Conservation (phyloP, 305 asterid species). For the Nicotiana rustica region DNA sequence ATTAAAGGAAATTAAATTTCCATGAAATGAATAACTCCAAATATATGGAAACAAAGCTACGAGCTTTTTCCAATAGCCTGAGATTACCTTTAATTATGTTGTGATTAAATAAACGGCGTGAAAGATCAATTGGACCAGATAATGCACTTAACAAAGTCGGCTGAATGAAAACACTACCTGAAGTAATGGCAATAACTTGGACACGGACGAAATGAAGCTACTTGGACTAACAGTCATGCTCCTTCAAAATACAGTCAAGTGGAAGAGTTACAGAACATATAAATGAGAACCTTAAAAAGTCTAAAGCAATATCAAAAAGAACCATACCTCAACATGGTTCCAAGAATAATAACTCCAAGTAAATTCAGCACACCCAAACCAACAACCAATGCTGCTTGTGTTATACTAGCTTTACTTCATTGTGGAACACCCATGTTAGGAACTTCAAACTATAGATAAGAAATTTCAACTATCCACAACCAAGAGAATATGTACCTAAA, state of each 20-base stretch:
- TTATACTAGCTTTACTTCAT: constrained; percentile 73
- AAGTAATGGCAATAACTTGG: constrained; percentile 77
- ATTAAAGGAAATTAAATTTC: not conserved
- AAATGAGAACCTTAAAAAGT: constrained; percentile 1
- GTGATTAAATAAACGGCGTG: not conserved
- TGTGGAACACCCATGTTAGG: constrained; percentile 32
- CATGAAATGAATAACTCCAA: not conserved
- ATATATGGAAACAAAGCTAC: not conserved
- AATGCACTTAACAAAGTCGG: not conserved
- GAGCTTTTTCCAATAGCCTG: not conserved
- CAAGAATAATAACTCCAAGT: constrained; percentile 79
- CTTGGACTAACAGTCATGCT: constrained; percentile 57
- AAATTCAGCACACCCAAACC: constrained; percentile 91
- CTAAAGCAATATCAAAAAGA: constrained; percentile 35
- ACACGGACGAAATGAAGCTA: constrained; percentile 78
- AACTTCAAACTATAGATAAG: constrained; percentile 32
- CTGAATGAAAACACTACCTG: constrained; percentile 59
- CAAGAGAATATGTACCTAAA: constrained; percentile 62
- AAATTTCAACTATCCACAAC: constrained; percentile 14
- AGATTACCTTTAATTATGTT: not conserved
- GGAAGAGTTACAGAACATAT: constrained; percentile 40
- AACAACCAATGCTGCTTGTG: constrained; percentile 83
- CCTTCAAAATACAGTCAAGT: constrained; percentile 59
- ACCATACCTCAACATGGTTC: constrained; percentile 83
- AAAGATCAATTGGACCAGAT: not conserved